Percentiles rank a stretch among this genome's conserved stretches.
Conservation (phyloP, 768 basidiomycete species). For the Tubosaeta brunneosetosa region DNA sequence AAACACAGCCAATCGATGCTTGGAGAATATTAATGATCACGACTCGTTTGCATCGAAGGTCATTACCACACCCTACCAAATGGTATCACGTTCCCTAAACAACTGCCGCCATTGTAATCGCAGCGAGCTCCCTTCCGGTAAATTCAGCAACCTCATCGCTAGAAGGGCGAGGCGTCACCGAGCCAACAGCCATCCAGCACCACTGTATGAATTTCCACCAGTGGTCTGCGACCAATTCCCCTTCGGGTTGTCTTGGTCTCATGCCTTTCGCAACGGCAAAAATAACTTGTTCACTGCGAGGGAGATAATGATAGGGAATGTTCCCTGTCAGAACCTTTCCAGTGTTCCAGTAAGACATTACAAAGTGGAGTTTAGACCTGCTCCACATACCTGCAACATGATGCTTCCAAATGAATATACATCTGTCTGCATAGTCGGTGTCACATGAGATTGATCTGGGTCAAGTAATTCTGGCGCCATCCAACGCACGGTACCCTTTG, state of each 20-base stretch:
- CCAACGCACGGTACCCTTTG: not conserved
- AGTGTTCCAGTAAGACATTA: not conserved
- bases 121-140: not conserved
- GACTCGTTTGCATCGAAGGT: too few species aligned
- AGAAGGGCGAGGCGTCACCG: not conserved
- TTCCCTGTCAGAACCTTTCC: not conserved
- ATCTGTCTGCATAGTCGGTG: not conserved
- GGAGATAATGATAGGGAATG: conserved; percentile 1
- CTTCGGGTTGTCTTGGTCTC: not conserved
- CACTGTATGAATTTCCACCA: not conserved
- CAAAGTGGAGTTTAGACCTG: too few species aligned
- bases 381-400: conserved; percentile 9
- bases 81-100: too few species aligned
- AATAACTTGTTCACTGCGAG: conserved; percentile 1
- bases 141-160: not conserved
- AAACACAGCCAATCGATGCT: too few species aligned
- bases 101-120: not conserved
- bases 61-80: too few species aligned
- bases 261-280: not conserved
- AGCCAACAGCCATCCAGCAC: not conserved
- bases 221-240: not conserved
- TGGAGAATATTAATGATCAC: too few species aligned
- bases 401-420: conserved; percentile 9
- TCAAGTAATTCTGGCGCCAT: not conserved
- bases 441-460: not conserved